A percentile compares a stretch with the other conserved stretches of the same genome.
Conservation (phyloP, 2,329 filamentous ascomycete genomes). For the Lecanosticta acicola region DNA sequence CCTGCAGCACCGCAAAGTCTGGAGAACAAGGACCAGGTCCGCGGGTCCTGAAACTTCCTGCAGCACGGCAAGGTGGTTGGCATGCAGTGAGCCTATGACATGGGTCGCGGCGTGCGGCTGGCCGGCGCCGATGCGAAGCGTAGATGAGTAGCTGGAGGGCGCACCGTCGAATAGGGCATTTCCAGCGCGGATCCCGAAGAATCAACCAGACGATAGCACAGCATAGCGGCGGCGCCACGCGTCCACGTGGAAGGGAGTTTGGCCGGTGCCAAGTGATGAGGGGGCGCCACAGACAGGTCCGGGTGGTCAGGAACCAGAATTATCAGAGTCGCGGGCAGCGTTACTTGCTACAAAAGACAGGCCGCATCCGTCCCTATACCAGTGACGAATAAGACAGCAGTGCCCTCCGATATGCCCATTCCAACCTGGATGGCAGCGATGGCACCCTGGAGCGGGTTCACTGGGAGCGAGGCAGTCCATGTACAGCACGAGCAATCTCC, state of each 20-base stretch:
- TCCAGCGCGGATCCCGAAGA: conserved; percentile 10
- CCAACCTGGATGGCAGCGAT: neutral
- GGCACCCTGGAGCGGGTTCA: neutral
- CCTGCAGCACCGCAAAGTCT: conserved; percentile 19
- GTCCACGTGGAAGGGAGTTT: conserved; percentile 17
- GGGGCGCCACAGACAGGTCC: conserved; percentile 11
- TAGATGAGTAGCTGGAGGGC: no score
- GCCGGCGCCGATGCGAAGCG: no score
- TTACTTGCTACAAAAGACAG: neutral
- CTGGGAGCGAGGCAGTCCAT: neutral
- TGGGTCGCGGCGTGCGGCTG: conserved; percentile 7
- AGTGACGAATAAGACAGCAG: conserved; percentile 1
- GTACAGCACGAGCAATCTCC: conserved; percentile 5
- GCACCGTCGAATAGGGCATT: conserved; percentile 5
- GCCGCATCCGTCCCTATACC: conserved; percentile 12
- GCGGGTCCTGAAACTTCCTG: conserved; percentile 20
- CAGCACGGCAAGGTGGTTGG: conserved; percentile 18
- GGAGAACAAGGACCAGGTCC: conserved; percentile 17
- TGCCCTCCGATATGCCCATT: neutral
- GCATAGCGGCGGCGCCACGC: neutral
- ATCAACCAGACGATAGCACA: conserved; percentile 5
- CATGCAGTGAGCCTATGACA: conserved; percentile 13
- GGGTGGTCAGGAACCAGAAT: conserved; percentile 12
- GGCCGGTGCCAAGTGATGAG: neutral
- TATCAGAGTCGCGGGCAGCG: neutral